Evolutionary conservation across 805 yeast species (phyloP), one percentile per base, ranked within the genome.

Genomic region (Teunomyces cretensis): DNA sequence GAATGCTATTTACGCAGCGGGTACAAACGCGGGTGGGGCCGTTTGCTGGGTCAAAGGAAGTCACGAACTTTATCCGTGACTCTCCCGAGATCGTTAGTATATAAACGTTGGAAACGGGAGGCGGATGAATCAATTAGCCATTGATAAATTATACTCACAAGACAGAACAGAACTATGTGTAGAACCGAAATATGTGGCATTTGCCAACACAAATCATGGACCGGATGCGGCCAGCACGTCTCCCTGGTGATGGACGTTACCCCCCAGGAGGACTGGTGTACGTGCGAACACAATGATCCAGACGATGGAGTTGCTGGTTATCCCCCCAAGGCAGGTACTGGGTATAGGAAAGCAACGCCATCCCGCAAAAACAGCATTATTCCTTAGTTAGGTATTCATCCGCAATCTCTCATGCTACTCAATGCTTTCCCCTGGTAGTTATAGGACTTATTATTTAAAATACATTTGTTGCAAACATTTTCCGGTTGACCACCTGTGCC

Each of bases 301-400:
- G 62, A 60, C 2, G 65, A 71, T 39, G 56, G 64, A 14, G 27
- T 22, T 16, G 17, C 26, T n/a, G 48, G 47, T 9, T 81, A 68
- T 52, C 86, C 86, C 17, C 86, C 86, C 45, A 72, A 59, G 55
- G 84, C 86, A 1, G 81, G 84, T n/a, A 78, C 84, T 12, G 86
- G 86, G 1, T 72, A 35, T 28, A 35, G 28, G 16, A 35, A 22
- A 9, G 38, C 38, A 8, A 27, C 22, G 24, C 35, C 45, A 16
- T 28, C 38, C 9, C 36, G 43, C 38, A 40, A 31, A 33, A 40
- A 33, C 30, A 40, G 43, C 41, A 26, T 35, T 35, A 13, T 7
- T 22, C 38, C 38, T n/a, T 35, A 22, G 22, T 19, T 14, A 8
- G 14, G 9, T 14, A 14, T 14, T 9, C 11, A 8, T 11, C 6